Base-by-base conservation (phyloP, 371 early-diverging fungal species). In the Paraphysoderma sedebokerense region DNA sequence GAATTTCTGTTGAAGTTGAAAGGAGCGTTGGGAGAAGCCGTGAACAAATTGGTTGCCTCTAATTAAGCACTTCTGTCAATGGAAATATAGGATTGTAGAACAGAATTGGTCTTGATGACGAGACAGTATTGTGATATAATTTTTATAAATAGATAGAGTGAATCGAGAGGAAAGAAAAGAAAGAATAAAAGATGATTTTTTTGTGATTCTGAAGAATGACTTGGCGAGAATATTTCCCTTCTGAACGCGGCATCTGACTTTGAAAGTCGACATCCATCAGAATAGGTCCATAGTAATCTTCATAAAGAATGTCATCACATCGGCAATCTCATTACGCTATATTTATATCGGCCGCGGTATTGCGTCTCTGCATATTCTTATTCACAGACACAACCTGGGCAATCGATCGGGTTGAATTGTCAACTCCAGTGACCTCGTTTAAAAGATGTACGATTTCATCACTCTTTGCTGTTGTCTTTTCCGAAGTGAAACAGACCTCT, bases 401-500 rank as follows among this genome's bases (percentile, higher is more conserved):
- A 42, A 32, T 38, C 19, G 38, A 37, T n/a, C 24, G 22, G 27
- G 78, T 83, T 3, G 88, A 88, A 65, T 68, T 85, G 15, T 56
- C 76, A 2, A 90, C 91, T 13, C 89, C 93, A 0, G 68, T 87
- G 22, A 85, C 89, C 1, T 81, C 84, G 50, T 88, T 68, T 56
- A 85, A 82, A 51, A 69, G 85, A 58, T 59, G 23, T 39, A 19
- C 33, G 26, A 3, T 26, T 36, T n/a, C 17, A 33, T 22, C 12
- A 34, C 38, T 42, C 38, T 44, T 36, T 28, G 44, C 32, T 22
- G 38, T 46, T 32, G 35, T 33, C 26, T 24, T 17, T 15, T 32
- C 55, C 30, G 12, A 35, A 8, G 19, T 12, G 3, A 37, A 27
- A 33, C 45, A n/a, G 15, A 7, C 38, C 26, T 12, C 34, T 17